These are phyloP conservation scores for Coemansia sp. DNA, from an alignment of 192 early-diverging fungal species.

Conservation along the genomic window DNA sequence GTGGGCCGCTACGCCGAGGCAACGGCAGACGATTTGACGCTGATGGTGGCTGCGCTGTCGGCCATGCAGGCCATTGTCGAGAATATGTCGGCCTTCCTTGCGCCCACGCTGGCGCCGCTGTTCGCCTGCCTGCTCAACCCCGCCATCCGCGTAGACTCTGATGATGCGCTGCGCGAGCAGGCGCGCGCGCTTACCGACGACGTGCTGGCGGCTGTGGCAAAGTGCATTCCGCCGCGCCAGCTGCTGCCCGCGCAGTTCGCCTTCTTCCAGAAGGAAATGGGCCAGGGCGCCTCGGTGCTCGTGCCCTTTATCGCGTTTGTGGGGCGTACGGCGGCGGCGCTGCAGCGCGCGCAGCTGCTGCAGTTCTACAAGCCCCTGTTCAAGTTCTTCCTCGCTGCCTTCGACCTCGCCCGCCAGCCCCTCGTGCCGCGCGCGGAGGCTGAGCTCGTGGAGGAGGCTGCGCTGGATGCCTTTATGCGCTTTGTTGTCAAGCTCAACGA, in stretches of 20 bases:
- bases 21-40: conserved; percentile 46
- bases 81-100: conserved; percentile 52
- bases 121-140: conserved; percentile 35
- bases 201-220: conserved; percentile 29
- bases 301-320: conserved; percentile 69
- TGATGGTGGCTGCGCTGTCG: conserved; percentile 37
- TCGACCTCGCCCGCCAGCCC: conserved; percentile 56
- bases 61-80: conserved; percentile 50
- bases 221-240: conserved; percentile 42
- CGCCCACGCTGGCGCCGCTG: conserved; percentile 44
- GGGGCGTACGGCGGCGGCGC: conserved; percentile 61
- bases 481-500: conserved; percentile 93
- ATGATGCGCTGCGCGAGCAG: conserved; percentile 23
- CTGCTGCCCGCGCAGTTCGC: conserved; percentile 48
- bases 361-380: conserved; percentile 77
- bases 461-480: conserved; percentile 76
- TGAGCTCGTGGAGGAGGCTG: conserved; percentile 63
- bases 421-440: conserved; percentile 41
- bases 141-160: conserved; percentile 1
- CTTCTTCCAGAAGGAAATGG: conserved; percentile 52
- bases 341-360: conserved; percentile 66
- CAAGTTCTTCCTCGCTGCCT: conserved; percentile 79
- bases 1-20: conserved; percentile 10
- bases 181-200: conserved; percentile 16
- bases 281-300: conserved; percentile 51